Conservation (phyloP, 2,329 filamentous ascomycete species). For the Pezicula rhizophila region DNA sequence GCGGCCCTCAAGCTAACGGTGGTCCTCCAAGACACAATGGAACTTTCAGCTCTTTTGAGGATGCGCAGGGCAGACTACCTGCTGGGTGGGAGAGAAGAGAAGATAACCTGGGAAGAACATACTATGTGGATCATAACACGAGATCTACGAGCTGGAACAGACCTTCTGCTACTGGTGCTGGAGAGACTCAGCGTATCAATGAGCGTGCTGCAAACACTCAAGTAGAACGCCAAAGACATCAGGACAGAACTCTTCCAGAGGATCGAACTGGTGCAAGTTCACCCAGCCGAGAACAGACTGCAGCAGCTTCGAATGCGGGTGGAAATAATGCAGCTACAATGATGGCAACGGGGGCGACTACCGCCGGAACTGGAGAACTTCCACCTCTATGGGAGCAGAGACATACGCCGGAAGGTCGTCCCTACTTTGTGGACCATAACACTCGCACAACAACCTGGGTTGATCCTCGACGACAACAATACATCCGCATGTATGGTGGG, state of each 20-base stretch:
- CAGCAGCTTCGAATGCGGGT: conserved; percentile 36
- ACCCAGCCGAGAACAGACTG: conserved; percentile 62
- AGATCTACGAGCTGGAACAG: conserved; percentile 94
- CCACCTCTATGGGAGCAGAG: conserved; percentile 95
- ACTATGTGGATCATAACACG: conserved; percentile 98
- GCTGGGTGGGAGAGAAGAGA: conserved; percentile 94
- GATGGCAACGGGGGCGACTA: conserved; percentile 93
- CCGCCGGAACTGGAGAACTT: conserved; percentile 87
- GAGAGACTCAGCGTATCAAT: conserved; percentile 62
- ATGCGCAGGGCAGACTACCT: conserved; percentile 86
- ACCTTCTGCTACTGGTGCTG: conserved; percentile 72
- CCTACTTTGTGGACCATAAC: conserved; percentile 98
- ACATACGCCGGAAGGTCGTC: conserved; percentile 86
- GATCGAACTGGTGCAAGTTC: conserved; percentile 92
- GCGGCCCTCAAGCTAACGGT: conserved; percentile 17
- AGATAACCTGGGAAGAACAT: conserved; percentile 89
- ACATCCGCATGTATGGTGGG: conserved; percentile 93
- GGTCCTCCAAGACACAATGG: conserved; percentile 26
- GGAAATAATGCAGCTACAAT: conserved; percentile 61
- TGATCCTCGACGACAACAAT: conserved; percentile 92
- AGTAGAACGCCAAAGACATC: conserved; percentile 85
- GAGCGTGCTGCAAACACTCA: conserved; percentile 88
- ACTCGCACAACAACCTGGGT: conserved; percentile 98
- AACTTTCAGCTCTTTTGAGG: conserved; percentile 87
- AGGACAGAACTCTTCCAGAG: conserved; percentile 91